Evolutionary conservation across 441 rosid species (phyloP).

Genomic region (Bocquillonia castaneifolia): DNA sequence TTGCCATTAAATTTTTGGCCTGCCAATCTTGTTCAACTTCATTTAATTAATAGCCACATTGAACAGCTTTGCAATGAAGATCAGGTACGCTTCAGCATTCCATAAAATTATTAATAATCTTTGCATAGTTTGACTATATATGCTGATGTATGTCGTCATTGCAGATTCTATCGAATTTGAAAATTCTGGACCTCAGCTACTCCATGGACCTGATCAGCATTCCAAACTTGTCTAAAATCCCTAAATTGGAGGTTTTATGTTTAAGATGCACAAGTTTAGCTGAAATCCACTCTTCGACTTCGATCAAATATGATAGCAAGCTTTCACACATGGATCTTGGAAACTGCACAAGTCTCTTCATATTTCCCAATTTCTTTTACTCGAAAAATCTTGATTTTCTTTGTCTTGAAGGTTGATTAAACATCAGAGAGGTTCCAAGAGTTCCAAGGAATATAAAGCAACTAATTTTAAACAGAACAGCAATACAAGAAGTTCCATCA

Average conservation of each 20-base stretch:
- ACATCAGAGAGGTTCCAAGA: not conserved
- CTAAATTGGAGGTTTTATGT: not conserved
- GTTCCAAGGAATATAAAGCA: not conserved
- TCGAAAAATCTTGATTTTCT: not conserved
- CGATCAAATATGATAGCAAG: not conserved
- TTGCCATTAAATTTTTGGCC: not conserved
- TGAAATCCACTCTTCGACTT: not conserved
- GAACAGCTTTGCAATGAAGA: too few relatives aligned
- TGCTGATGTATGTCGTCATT: too few relatives aligned
- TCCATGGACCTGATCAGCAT: not conserved
- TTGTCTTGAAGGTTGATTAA: not conserved
- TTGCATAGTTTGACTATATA: too few relatives aligned
- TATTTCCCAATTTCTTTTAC: not conserved
- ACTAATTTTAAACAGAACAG: not conserved
- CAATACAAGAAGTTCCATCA: not conserved
- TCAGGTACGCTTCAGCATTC: too few relatives aligned
- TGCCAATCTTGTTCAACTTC: too few relatives aligned
- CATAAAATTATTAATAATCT: too few relatives aligned
- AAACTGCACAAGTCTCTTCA: not conserved
- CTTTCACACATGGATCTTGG: constrained; percentile 5
- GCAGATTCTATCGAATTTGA: not conserved
- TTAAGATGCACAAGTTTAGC: not conserved
- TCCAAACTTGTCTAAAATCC: not conserved
- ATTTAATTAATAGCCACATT: too few relatives aligned
- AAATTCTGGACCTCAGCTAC: not conserved